A percentile compares a stretch with the other conserved stretches of the same genome.
These are phyloP conservation scores for Clarireedia sp. DNA, from an alignment of 2,329 filamentous ascomycete genomes.

Conservation along the genomic window DNA sequence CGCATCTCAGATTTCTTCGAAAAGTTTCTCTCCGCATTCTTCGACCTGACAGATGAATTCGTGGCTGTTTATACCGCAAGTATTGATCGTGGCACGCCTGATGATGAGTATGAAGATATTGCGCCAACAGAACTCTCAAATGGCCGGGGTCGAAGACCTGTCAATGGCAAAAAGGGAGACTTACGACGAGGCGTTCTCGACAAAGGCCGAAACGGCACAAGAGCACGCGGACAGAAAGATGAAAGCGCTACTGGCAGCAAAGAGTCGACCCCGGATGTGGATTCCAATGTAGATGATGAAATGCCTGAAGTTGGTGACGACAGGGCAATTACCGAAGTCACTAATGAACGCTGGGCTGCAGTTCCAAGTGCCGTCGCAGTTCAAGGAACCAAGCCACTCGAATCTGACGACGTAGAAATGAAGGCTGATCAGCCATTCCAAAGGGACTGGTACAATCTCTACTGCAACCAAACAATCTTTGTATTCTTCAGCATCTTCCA, in stretches of 20 bases:
- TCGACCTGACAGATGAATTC: slow-evolving; percentile 63
- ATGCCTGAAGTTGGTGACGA: slow-evolving; percentile 55
- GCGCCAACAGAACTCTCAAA: slow-evolving; percentile 63
- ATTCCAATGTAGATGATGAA: slow-evolving; percentile 72
- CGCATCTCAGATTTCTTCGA: slow-evolving; percentile 70
- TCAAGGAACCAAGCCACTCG: slow-evolving; percentile 42
- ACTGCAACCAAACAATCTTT: slow-evolving; percentile 83
- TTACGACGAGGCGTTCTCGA: slow-evolving; percentile 83
- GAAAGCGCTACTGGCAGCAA: slow-evolving; percentile 77
- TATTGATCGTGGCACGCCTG: slow-evolving; percentile 61
- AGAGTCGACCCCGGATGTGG: slow-evolving; percentile 78
- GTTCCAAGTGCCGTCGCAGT: slow-evolving; percentile 48
- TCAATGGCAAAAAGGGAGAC: slow-evolving; percentile 66
- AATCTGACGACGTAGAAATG: slow-evolving; percentile 51
- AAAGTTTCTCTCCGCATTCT: slow-evolving; percentile 68
- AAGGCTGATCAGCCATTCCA: slow-evolving; percentile 75
- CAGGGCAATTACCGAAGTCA: slow-evolving; percentile 50
- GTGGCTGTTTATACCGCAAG: slow-evolving; percentile 60
- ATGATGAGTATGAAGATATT: slow-evolving; percentile 61
- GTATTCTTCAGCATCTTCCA: slow-evolving; percentile 94
- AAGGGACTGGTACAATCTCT: slow-evolving; percentile 79
- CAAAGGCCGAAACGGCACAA: slow-evolving; percentile 62
- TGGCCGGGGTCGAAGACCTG: slow-evolving; percentile 53
- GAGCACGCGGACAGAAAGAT: slow-evolving; percentile 65
- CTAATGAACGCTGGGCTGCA: slow-evolving; percentile 59